phyloP scores from a whole-genome alignment of 331 rosid species.

The Saraca asoca region DNA sequence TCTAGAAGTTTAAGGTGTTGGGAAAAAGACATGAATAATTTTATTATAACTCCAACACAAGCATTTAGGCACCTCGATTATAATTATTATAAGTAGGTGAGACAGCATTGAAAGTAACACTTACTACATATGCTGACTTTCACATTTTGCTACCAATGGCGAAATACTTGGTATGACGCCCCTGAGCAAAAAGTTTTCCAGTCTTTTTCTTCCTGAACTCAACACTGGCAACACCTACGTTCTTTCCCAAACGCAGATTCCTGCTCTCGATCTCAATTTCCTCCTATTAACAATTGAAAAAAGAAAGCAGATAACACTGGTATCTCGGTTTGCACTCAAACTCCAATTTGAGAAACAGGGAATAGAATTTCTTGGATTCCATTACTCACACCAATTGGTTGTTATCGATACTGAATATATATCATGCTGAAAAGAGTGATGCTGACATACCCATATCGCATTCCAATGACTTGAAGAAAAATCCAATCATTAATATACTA shows the following conservation, averaged over 20 bases:
- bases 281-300: conserved; percentile 49
- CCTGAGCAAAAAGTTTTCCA: conserved; percentile 76
- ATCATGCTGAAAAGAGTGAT: background rate
- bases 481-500: background rate
- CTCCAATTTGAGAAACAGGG: conserved; percentile 16
- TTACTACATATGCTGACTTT: conserved; percentile 13
- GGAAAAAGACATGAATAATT: too few species aligned
- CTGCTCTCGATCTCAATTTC: conserved; percentile 79
- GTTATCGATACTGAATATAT: background rate
- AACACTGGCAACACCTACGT: conserved; percentile 62
- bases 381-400: background rate
- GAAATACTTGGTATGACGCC: conserved; percentile 86
- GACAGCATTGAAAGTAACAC: too few species aligned
- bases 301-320: background rate
- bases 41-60: too few species aligned
- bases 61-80: too few species aligned
- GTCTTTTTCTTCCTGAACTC: conserved; percentile 76
- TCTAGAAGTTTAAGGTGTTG: too few species aligned
- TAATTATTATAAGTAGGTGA: too few species aligned
- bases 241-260: conserved; percentile 69
- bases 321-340: conserved; percentile 1
- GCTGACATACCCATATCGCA: conserved; percentile 2
- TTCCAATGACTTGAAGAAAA: conserved; percentile 8
- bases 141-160: conserved; percentile 63
- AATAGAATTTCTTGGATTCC: conserved; percentile 2